A percentile compares a stretch with the other conserved stretches of the same genome.
Conservation (phyloP, 1,139 yeast genomes). For the Zygosaccharomyces sapae region DNA sequence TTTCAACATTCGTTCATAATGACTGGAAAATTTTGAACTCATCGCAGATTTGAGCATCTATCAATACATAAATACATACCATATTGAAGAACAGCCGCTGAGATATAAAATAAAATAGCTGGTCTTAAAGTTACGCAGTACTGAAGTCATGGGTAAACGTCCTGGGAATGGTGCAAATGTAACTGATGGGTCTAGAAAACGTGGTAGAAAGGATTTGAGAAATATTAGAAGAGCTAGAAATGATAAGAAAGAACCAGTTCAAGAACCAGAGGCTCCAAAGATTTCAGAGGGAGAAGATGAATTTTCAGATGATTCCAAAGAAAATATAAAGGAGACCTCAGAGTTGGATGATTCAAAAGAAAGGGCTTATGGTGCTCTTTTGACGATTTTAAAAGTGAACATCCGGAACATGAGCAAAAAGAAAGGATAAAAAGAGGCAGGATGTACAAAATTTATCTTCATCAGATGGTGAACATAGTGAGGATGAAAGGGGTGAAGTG, state of each 20-base stretch:
- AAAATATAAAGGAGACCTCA: conserved; percentile 12
- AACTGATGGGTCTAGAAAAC: conserved; percentile 33
- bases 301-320: conserved; percentile 9
- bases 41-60: conserved; percentile 9
- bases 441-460: conserved; percentile 18
- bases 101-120: background rate
- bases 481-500: conserved; percentile 36
- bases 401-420: conserved; percentile 30
- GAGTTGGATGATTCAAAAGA: conserved; percentile 36
- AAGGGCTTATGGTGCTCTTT: conserved; percentile 69
- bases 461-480: conserved; percentile 13
- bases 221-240: conserved; percentile 49
- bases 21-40: conserved; percentile 19
- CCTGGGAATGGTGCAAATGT: conserved; percentile 9
- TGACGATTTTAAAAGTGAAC: conserved; percentile 63
- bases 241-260: conserved; percentile 13
- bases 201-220: conserved; percentile 59
- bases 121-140: background rate
- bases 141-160: background rate
- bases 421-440: conserved; percentile 26
- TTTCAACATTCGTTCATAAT: conserved; percentile 10
- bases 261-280: conserved; percentile 13
- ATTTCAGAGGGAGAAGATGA: conserved; percentile 15
- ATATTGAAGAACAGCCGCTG: background rate
- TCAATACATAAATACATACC: background rate